These are phyloP conservation scores for Pythium pectinolyticum DNA, from an alignment of 352 stramenopile species.

Conservation along the genomic window DNA sequence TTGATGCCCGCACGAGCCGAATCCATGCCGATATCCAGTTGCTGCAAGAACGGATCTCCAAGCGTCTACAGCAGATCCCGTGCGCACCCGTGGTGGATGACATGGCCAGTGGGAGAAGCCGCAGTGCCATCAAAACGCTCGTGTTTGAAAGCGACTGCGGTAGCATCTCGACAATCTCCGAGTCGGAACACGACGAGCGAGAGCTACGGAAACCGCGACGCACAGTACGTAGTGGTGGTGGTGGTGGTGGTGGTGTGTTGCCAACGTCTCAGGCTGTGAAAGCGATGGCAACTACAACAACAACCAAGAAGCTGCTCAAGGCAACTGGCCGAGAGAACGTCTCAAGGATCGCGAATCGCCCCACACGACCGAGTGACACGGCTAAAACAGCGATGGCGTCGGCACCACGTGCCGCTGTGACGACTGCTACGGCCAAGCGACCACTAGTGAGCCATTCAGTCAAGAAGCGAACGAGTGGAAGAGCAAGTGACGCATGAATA, in stretches of 20 bases:
- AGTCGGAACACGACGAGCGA: slow-evolving; percentile 13
- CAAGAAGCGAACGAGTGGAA: slow-evolving; percentile 5
- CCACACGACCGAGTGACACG: not conserved
- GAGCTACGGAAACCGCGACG: not conserved
- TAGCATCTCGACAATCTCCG: slow-evolving; percentile 17
- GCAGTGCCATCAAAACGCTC: not conserved
- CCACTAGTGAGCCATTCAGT: not conserved
- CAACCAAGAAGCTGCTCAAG: not conserved
- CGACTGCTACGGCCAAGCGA: not conserved
- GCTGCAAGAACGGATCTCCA: slow-evolving; percentile 65
- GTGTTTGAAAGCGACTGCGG: slow-evolving; percentile 5
- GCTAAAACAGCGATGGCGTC: not conserved
- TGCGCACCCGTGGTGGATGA: slow-evolving; percentile 12
- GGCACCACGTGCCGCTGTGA: not conserved
- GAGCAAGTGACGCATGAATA: not conserved
- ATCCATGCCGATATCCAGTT: slow-evolving; percentile 74
- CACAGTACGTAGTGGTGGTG: too few species aligned
- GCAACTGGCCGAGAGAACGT: slow-evolving; percentile 11
- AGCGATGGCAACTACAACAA: not conserved
- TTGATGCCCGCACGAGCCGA: slow-evolving; percentile 62
- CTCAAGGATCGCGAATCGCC: slow-evolving; percentile 1
- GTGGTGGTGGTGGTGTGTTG: not conserved
- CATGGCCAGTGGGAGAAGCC: not conserved
- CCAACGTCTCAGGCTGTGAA: too few species aligned
- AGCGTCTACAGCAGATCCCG: slow-evolving; percentile 51